A percentile compares a stretch with the other conserved stretches of the same genome.
phyloP scores from a whole-genome alignment of 352 stramenopile genomes.

The Phytophthora pini region DNA sequence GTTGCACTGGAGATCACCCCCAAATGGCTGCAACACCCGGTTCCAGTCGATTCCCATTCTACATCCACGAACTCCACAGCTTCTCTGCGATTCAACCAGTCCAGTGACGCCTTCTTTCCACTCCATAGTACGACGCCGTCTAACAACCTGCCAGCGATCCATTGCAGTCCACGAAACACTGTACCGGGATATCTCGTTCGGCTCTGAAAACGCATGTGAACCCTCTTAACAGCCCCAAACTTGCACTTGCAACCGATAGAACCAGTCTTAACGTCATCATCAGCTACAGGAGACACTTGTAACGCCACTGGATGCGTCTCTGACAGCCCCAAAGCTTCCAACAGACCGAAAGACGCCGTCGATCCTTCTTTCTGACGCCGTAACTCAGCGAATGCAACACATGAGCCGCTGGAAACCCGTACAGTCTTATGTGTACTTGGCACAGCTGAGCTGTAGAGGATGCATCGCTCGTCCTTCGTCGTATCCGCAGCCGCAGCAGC shows the following conservation, averaged over 20 bases:
- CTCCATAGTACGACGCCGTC: constrained; percentile 53
- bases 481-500: constrained; percentile 2
- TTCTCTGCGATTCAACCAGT: constrained; percentile 59
- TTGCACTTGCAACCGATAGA: constrained; percentile 36
- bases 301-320: constrained; percentile 8
- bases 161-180: constrained; percentile 48
- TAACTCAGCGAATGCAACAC: constrained; percentile 34
- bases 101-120: constrained; percentile 33
- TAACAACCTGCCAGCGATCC: constrained; percentile 44
- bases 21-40: constrained; percentile 48
- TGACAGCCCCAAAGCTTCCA: constrained; percentile 36
- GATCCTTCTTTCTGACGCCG: constrained; percentile 21
- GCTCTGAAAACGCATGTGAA: constrained; percentile 49
- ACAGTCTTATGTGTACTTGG: constrained; percentile 16
- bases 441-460: constrained; percentile 33
- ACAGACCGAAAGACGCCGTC: constrained; percentile 38
- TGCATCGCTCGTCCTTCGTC: constrained; percentile 31
- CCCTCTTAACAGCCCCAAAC: constrained; percentile 22
- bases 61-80: constrained; percentile 40
- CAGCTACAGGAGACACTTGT: constrained; percentile 10
- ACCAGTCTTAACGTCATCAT: background rate
- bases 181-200: constrained; percentile 41
- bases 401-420: constrained; percentile 14
- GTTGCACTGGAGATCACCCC: constrained; percentile 33
- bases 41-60: constrained; percentile 26